Conservation (phyloP, 495 filamentous ascomycete species). For the Chlorociboria aeruginascens region DNA sequence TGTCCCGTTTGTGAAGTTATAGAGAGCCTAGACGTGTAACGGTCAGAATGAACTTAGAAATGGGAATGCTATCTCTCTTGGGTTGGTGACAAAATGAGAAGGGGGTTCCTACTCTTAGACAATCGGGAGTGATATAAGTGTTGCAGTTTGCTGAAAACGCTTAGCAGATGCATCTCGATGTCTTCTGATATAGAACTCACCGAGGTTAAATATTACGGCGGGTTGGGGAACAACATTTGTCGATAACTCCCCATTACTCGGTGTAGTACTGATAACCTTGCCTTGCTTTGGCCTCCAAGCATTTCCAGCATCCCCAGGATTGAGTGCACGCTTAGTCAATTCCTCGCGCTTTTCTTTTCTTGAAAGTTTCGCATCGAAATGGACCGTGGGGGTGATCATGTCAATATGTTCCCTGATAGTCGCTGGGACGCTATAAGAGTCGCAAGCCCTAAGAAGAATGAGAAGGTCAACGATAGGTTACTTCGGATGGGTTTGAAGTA, state of each 20-base stretch:
- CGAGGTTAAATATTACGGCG: no score
- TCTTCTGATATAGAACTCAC: no score
- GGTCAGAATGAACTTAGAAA: no score
- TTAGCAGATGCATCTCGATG: constrained; percentile 9
- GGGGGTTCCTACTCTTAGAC: constrained; percentile 1
- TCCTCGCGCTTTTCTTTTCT: constrained; percentile 8
- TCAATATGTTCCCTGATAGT: constrained; percentile 40
- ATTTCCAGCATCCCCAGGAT: no score
- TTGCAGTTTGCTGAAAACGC: constrained; percentile 12
- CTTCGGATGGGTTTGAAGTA: no score
- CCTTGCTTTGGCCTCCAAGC: no score
- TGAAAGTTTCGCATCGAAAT: constrained; percentile 13
- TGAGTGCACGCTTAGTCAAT: neutral
- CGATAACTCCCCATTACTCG: no score
- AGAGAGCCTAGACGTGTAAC: neutral
- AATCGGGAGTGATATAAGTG: constrained; percentile 12
- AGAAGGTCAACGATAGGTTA: no score
- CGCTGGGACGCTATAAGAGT: constrained; percentile 39
- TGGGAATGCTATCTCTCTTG: no score
- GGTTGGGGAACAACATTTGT: no score
- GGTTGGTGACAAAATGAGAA: no score
- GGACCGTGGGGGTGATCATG: constrained; percentile 31
- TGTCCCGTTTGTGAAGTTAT: constrained; percentile 11
- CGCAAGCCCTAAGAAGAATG: constrained; percentile 1
- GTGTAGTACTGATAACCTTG: no score